Evolutionary conservation across 345 rosid genomes (phyloP).

Genomic region (thale cress (Arabidopsis thaliana)): TAIR10.1 NC_003070.9:29508001-29508500

Average conservation of each 20-base stretch:
- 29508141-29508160: not conserved
- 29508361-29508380: no score
- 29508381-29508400: no score
- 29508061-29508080: not conserved
- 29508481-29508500: conserved; percentile 18
- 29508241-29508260: no score
- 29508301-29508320: no score
- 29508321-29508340: not conserved
- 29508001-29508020: not conserved
- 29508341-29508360: no score
- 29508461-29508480: conserved; percentile 29
- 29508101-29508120: no score
- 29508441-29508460: conserved; percentile 46
- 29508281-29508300: no score
- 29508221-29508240: not conserved
- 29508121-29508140: no score
- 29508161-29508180: not conserved
- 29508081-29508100: not conserved
- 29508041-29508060: no score
- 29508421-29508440: conserved; percentile 42
- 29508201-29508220: not conserved
- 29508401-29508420: not conserved
- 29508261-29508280: no score
- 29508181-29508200: not conserved
- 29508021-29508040: no score